Base-by-base conservation (phyloP, 768 basidiomycete species). In the Mycena venus region DNA sequence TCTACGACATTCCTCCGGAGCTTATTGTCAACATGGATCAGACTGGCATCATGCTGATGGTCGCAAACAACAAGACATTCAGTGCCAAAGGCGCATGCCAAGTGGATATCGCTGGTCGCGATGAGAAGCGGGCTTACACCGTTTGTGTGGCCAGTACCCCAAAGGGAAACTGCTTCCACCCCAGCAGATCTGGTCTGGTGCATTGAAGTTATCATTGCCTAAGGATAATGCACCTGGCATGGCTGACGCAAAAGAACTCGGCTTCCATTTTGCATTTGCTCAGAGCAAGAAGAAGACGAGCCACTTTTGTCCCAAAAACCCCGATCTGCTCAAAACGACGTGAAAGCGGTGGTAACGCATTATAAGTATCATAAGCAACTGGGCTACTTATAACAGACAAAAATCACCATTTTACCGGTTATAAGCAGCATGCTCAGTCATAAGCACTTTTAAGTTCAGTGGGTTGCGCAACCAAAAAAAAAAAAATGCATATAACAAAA, bases 61-160 rank as follows among this genome's bases (percentile, higher is more conserved):
- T 72, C 8, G 55, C 68, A 0, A 64, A 71, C n/a, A 70, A 63
- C 17, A 44, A 56, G 11, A 82, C 80, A 0, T 83, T 63, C 51
- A 68, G 72, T 6, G 63, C 70, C 9, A 73, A 49, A 17, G 77
- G 82, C 7, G 60, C 74, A 3, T 51, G 70, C 14, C 81, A 83
- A 53, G 83, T 84, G 23, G 73, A 80, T 36, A 76, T 80, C 60
- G n/a, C 71, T 29, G 77, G 75, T 0, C 75, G 79, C 31, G 83
- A 84, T 23, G 78, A 84, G 60, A 84, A 83, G 72, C 75, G 74
- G 1, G 82, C 82, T 0, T 84, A 77, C 59, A 84, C 82, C 5
- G 49, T 84, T 2, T 66, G 78, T 58, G 81, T 84, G 0, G 77
- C 82, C 0, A 79, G 73, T 15, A 76, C 79, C 1, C 64, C 79